phyloP scores from a whole-genome alignment of 2,329 filamentous ascomycete species.

The Colletotrichum costaricense region DNA sequence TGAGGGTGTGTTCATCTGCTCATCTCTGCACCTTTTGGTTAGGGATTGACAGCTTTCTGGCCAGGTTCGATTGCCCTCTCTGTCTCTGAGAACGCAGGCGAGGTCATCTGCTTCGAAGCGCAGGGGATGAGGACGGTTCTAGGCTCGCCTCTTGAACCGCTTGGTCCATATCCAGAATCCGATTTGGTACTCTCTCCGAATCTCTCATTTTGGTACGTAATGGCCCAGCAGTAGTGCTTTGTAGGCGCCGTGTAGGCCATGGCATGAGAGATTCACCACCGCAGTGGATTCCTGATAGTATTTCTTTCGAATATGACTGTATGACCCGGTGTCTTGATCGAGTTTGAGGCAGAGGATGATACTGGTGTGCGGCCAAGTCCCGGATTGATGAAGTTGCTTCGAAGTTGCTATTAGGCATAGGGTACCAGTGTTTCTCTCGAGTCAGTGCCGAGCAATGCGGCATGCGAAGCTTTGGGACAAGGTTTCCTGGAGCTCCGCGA shows the following conservation, averaged over 20 bases:
- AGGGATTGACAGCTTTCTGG: not conserved
- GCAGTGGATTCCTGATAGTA: no score
- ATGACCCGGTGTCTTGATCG: not conserved
- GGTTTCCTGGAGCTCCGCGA: conserved; percentile 10
- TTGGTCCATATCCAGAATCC: conserved; percentile 10
- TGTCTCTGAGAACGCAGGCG: not conserved
- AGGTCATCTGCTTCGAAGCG: conserved; percentile 18
- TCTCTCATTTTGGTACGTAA: not conserved
- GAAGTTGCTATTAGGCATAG: not conserved
- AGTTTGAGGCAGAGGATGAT: not conserved
- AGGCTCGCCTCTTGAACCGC: conserved; percentile 11
- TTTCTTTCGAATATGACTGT: no score
- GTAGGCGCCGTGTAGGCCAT: no score
- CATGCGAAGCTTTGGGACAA: conserved; percentile 7
- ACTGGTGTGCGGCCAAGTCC: not conserved
- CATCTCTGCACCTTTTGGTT: conserved; percentile 15
- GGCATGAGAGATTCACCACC: no score
- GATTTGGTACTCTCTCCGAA: not conserved
- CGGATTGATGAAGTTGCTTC: not conserved
- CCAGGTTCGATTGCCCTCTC: conserved; percentile 5
- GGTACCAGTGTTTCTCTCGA: not conserved
- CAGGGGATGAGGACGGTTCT: conserved; percentile 5
- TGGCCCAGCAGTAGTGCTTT: not conserved
- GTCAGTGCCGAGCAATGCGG: not conserved
- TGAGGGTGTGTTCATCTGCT: conserved; percentile 30